Conservation (phyloP, 1,284 basidiomycete species). For the Cryptococcus sp. region DNA sequence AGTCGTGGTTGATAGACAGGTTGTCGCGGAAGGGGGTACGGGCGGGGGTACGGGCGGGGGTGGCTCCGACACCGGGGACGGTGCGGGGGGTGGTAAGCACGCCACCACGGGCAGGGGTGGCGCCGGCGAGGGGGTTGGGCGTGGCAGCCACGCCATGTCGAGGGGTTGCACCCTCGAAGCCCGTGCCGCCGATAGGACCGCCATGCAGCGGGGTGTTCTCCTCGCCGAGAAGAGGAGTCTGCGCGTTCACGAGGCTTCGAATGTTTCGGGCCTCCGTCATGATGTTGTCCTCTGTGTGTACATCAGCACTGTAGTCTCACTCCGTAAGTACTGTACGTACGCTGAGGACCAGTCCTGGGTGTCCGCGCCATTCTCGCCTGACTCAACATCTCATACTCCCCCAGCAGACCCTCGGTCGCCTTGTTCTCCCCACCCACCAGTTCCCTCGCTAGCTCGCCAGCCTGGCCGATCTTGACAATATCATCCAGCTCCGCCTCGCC, state of each 20-base stretch:
- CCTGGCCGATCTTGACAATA: conserved; percentile 96
- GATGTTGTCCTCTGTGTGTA: conserved; percentile 73
- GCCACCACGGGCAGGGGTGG: conserved; percentile 64
- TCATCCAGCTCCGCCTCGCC: conserved; percentile 95
- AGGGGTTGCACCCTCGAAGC: conserved; percentile 87
- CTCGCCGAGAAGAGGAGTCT: conserved; percentile 93
- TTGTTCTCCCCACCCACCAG: conserved; percentile 71
- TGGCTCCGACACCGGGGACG: conserved; percentile 54
- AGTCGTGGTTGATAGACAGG: conserved; percentile 78
- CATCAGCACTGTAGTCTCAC: conserved; percentile 3
- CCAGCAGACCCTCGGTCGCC: conserved; percentile 79
- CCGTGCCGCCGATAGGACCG: conserved; percentile 67
- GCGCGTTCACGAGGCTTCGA: conserved; percentile 82
- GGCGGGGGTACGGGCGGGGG: conserved; percentile 83
- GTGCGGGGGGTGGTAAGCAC: conserved; percentile 64
- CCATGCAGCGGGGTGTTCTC: conserved; percentile 89
- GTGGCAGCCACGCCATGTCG: conserved; percentile 76
- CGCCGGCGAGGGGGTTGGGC: conserved; percentile 75
- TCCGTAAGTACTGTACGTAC: conserved; percentile 55
- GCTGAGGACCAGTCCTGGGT: conserved; percentile 83
- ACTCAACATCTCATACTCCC: conserved; percentile 87
- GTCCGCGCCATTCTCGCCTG: conserved; percentile 86
- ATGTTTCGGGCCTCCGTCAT: conserved; percentile 93
- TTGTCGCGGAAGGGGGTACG: conserved; percentile 90
- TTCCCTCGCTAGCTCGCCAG: conserved; percentile 80